Conservation (phyloP, 257 asterid species). For the Leptodermis oblonga region DNA sequence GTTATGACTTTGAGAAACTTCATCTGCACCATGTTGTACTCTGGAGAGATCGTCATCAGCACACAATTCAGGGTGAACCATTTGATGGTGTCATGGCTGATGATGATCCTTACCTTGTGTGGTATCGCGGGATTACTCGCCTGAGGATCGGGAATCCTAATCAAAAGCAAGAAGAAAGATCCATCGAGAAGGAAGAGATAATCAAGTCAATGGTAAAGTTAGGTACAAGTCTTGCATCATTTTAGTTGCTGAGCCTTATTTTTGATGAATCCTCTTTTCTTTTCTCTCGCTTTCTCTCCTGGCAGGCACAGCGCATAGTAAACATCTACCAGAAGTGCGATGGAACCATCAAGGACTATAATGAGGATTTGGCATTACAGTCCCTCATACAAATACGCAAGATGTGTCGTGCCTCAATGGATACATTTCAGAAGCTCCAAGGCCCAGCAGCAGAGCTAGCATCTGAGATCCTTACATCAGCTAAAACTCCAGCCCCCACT, state of each 20-base stretch:
- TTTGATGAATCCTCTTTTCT: background rate
- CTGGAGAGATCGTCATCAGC: constrained; percentile 14
- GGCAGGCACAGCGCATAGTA: constrained; percentile 11
- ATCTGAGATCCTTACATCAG: constrained; percentile 3
- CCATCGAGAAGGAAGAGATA: constrained; percentile 15
- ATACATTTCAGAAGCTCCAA: constrained; percentile 7
- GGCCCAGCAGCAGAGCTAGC: constrained; percentile 14
- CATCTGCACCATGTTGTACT: constrained; percentile 10
- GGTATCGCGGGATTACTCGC: constrained; percentile 14
- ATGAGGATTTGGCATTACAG: constrained; percentile 17
- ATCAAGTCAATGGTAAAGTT: constrained; percentile 14
- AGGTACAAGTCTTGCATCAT: background rate
- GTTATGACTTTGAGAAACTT: constrained; percentile 11
- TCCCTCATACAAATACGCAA: constrained; percentile 16
- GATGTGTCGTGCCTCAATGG: constrained; percentile 13
- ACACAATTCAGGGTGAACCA: background rate
- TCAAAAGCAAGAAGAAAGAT: constrained; percentile 13
- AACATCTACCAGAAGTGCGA: constrained; percentile 12
- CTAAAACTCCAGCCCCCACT: constrained; percentile 6
- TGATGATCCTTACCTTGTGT: constrained; percentile 14
- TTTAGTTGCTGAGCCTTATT: background rate
- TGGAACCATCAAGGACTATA: constrained; percentile 13
- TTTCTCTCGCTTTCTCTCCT: background rate
- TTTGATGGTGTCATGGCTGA: constrained; percentile 8
- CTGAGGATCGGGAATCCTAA: constrained; percentile 14